Evolutionary conservation across 106 monocot genomes (phyloP).

Genomic region (Cymbidium sinense): DNA sequence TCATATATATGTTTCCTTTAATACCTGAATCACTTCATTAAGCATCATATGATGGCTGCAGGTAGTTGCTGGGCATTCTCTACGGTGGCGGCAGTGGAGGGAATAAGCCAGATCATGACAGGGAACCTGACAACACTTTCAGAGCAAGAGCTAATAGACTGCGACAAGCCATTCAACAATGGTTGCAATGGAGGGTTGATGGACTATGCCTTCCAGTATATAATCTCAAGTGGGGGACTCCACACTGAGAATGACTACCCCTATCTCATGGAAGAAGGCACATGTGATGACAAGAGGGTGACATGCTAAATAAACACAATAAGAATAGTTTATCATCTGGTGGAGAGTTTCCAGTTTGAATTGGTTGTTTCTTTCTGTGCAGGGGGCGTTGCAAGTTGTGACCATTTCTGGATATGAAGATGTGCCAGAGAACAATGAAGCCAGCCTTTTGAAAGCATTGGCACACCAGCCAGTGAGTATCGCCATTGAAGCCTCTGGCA

Average conservation of each 20-base stretch:
- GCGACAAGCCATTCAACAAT: constrained; percentile 32
- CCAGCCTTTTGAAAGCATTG: constrained; percentile 35
- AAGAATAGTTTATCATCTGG: neutral
- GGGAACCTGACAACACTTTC: constrained; percentile 43
- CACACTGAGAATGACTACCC: constrained; percentile 46
- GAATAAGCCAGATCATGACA: constrained; percentile 43
- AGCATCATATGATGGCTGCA: constrained; percentile 10
- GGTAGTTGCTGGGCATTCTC: constrained; percentile 62
- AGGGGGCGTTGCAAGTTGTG: constrained; percentile 22
- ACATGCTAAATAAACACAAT: neutral
- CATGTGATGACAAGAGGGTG: constrained; percentile 36
- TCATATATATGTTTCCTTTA: no score
- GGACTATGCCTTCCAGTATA: constrained; percentile 48
- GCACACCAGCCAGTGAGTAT: constrained; percentile 50
- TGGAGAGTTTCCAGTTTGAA: neutral
- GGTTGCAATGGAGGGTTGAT: constrained; percentile 56
- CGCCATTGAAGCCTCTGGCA: constrained; percentile 46
- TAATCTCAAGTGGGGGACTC: constrained; percentile 30
- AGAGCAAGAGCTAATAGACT: constrained; percentile 58
- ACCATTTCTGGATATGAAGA: constrained; percentile 42
- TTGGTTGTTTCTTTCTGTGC: neutral
- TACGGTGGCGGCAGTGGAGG: constrained; percentile 44
- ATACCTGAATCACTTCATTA: neutral
- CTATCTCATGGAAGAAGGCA: constrained; percentile 49
- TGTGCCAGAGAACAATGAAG: constrained; percentile 42